Conservation (phyloP, 2,329 filamentous ascomycete genomes). For the Fusarium compactum region DNA sequence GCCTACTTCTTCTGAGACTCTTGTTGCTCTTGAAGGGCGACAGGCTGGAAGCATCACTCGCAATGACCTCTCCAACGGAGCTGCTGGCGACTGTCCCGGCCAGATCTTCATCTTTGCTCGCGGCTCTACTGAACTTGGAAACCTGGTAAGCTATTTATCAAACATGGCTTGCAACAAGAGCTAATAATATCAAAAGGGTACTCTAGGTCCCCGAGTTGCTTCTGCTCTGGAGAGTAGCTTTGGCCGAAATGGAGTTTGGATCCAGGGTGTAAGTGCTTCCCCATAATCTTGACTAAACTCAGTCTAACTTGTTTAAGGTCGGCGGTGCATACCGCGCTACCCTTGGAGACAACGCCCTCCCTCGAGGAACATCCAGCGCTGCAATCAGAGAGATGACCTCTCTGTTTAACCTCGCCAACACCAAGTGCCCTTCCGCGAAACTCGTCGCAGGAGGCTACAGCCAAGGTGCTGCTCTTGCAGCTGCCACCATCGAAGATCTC, state of each 20-base stretch:
- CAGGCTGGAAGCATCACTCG: slow-evolving; percentile 34
- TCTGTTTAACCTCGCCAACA: slow-evolving; percentile 56
- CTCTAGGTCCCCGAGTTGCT: slow-evolving; percentile 48
- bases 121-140: slow-evolving; percentile 54
- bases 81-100: slow-evolving; percentile 48
- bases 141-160: slow-evolving; percentile 47
- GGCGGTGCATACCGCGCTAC: slow-evolving; percentile 54
- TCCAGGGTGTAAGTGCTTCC: slow-evolving; percentile 56
- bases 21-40: slow-evolving; percentile 23
- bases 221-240: slow-evolving; percentile 46
- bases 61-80: slow-evolving; percentile 49
- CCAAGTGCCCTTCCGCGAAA: slow-evolving; percentile 58
- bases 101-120: slow-evolving; percentile 56
- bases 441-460: slow-evolving; percentile 58
- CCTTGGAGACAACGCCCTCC: slow-evolving; percentile 53
- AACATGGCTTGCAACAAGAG: fast-evolving
- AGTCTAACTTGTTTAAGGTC: background rate
- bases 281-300: fast-evolving
- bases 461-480: slow-evolving; percentile 59
- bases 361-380: slow-evolving; percentile 51
- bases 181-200: slow-evolving; percentile 34
- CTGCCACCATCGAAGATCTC: slow-evolving; percentile 55
- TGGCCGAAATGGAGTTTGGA: slow-evolving; percentile 50
- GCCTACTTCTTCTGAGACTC: background rate
- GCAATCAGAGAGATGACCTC: slow-evolving; percentile 57